Evolutionary conservation across 2,329 filamentous ascomycete species (phyloP).

Genomic region (Neofusicoccum cordaticola): DNA sequence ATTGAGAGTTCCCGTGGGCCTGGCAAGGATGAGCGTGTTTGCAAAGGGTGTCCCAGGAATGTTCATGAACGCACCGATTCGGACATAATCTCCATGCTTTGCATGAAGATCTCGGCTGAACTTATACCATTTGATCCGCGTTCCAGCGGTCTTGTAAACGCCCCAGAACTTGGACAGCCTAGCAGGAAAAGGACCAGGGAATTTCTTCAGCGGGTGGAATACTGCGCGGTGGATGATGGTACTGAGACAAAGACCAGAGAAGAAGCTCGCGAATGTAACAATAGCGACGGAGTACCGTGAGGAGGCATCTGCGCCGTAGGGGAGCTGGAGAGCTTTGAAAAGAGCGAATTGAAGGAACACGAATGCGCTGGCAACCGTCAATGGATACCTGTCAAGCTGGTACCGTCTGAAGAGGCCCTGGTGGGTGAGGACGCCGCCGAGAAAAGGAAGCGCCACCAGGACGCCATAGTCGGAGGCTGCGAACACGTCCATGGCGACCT

Average conservation of each 20-base stretch:
- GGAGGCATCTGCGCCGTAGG: background rate
- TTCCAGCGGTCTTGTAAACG: background rate
- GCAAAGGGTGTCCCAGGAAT: background rate
- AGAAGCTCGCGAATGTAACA: background rate
- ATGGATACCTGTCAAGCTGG: slow-evolving; percentile 7
- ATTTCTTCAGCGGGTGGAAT: slow-evolving; percentile 10
- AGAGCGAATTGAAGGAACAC: background rate
- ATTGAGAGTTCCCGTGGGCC: slow-evolving; percentile 27
- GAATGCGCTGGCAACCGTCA: background rate
- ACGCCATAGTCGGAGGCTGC: background rate
- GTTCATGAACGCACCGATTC: background rate
- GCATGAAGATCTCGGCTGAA: background rate
- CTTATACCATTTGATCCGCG: background rate
- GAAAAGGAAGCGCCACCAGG: background rate
- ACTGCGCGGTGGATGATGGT: slow-evolving; percentile 2
- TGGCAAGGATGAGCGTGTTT: slow-evolving; percentile 7
- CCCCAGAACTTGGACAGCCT: slow-evolving; percentile 15
- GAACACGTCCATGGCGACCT: background rate
- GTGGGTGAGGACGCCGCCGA: background rate
- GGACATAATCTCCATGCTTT: slow-evolving; percentile 17
- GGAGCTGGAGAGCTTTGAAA: background rate
- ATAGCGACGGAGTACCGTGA: background rate
- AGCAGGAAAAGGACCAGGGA: slow-evolving; percentile 6
- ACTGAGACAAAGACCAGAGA: background rate
- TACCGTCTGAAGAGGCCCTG: background rate